Evolutionary conservation across 768 basidiomycete species (phyloP).

Genomic region (Pisolithus orientalis): DNA sequence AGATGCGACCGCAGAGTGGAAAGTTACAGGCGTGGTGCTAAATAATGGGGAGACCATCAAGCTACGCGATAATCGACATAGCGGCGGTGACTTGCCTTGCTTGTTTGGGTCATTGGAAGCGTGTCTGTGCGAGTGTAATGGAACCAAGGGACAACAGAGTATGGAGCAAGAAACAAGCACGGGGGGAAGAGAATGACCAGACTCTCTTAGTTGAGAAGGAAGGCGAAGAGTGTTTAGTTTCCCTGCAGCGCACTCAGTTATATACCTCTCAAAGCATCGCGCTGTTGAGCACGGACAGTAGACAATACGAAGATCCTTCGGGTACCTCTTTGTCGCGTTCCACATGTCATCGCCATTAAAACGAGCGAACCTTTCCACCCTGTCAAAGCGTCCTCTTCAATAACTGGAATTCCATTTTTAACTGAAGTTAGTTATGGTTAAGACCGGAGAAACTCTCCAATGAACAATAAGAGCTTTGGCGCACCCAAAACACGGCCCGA

Average conservation of each 20-base stretch:
- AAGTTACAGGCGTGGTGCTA: constrained; percentile 13
- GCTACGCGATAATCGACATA: not conserved
- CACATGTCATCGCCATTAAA: not conserved
- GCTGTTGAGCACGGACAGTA: not conserved
- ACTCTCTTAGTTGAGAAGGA: constrained; percentile 5
- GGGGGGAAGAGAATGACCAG: constrained; percentile 14
- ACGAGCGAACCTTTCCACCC: not conserved
- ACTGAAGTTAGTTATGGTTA: not conserved
- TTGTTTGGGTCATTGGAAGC: constrained; percentile 3
- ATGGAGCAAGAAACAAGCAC: not conserved
- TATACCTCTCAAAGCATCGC: constrained; percentile 6
- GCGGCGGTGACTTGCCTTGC: constrained; percentile 4
- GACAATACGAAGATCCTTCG: not conserved
- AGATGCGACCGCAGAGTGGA: constrained; percentile 7
- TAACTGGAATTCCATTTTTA: not conserved
- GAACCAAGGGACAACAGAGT: not conserved
- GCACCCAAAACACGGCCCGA: too few species aligned
- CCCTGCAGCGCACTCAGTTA: not conserved
- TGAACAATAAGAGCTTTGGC: too few species aligned
- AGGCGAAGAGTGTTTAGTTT: not conserved
- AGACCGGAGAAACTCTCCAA: not conserved
- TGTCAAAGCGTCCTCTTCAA: not conserved
- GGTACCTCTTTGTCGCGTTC: not conserved
- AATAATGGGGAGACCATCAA: too few species aligned
- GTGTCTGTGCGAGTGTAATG: not conserved